Evolutionary conservation across 2,329 filamentous ascomycete genomes (phyloP).

Genomic region (Emericellopsis atlantica): DNA sequence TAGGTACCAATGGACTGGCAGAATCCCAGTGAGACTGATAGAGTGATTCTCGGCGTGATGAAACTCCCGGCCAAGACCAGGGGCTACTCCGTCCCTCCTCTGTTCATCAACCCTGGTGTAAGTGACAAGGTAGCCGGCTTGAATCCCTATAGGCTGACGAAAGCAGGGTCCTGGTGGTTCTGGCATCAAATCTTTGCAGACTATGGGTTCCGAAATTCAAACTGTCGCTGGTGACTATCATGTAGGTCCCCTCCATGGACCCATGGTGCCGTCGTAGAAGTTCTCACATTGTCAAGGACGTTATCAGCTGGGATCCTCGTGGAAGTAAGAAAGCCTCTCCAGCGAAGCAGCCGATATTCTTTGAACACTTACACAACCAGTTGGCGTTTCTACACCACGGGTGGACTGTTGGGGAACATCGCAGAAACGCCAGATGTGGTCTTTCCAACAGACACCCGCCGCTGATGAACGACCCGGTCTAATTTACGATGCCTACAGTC

Average conservation of each 20-base stretch:
- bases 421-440: constrained; percentile 29
- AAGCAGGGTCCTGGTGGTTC: constrained; percentile 35
- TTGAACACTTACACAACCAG: constrained; percentile 5
- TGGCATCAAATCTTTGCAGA: constrained; percentile 21
- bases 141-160: constrained; percentile 1
- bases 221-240: constrained; percentile 32
- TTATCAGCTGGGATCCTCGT: constrained; percentile 38
- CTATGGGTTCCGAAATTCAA: constrained; percentile 21
- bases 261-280: background rate
- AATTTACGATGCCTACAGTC: constrained; percentile 29
- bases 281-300: constrained; percentile 17
- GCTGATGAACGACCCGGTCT: constrained; percentile 33
- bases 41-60: constrained; percentile 18
- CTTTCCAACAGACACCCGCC: constrained; percentile 26
- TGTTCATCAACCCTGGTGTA: constrained; percentile 22
- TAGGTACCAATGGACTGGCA: constrained; percentile 23
- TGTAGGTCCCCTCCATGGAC: constrained; percentile 12
- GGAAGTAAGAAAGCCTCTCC: constrained; percentile 16
- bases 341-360: background rate
- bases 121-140: background rate
- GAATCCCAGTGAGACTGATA: constrained; percentile 10
- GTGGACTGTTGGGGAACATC: constrained; percentile 35
- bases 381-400: constrained; percentile 35
- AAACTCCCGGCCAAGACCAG: constrained; percentile 17
- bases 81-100: constrained; percentile 11